Percentiles rank a stretch among this genome's conserved stretches.
These are phyloP conservation scores for Lachnellula occidentalis DNA, from an alignment of 2,329 filamentous ascomycete genomes.

Conservation along the genomic window DNA sequence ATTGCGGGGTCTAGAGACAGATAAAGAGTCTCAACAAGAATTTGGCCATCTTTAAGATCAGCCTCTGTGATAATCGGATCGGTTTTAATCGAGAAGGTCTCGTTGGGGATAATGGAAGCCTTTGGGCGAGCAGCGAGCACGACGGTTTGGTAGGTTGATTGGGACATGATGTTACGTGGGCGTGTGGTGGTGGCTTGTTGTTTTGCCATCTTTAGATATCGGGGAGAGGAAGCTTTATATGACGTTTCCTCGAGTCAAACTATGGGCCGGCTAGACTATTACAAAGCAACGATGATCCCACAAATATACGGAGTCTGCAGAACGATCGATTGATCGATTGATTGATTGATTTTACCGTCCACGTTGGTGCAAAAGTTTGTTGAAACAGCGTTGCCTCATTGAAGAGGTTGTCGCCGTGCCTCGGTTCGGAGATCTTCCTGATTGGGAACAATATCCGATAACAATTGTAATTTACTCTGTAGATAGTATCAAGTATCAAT, in stretches of 20 bases:
- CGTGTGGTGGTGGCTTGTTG: slow-evolving; percentile 8
- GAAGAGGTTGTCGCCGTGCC: too few species aligned
- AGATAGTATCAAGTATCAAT: too few species aligned
- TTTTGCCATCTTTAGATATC: slow-evolving; percentile 15
- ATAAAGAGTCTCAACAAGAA: slow-evolving; percentile 57
- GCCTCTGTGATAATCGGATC: slow-evolving; percentile 39
- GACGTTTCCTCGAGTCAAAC: too few species aligned
- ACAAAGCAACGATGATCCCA: neutral
- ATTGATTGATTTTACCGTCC: too few species aligned
- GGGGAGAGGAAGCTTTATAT: neutral
- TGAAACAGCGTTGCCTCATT: too few species aligned
- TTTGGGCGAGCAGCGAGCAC: slow-evolving; percentile 60
- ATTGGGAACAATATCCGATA: too few species aligned
- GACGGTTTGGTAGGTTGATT: slow-evolving; percentile 35
- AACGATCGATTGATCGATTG: neutral
- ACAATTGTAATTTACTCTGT: too few species aligned
- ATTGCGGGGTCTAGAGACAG: slow-evolving; percentile 71
- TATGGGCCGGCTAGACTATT: neutral
- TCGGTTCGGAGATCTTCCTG: too few species aligned
- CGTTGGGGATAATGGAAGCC: slow-evolving; percentile 54
- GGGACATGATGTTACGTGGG: slow-evolving; percentile 26
- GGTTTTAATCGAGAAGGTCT: slow-evolving; percentile 55
- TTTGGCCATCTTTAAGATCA: slow-evolving; percentile 57
- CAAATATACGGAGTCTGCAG: neutral
- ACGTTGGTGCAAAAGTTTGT: too few species aligned